These are phyloP conservation scores for Jasminum sambac DNA, from an alignment of 257 asterid species.

Conservation along the genomic window DNA sequence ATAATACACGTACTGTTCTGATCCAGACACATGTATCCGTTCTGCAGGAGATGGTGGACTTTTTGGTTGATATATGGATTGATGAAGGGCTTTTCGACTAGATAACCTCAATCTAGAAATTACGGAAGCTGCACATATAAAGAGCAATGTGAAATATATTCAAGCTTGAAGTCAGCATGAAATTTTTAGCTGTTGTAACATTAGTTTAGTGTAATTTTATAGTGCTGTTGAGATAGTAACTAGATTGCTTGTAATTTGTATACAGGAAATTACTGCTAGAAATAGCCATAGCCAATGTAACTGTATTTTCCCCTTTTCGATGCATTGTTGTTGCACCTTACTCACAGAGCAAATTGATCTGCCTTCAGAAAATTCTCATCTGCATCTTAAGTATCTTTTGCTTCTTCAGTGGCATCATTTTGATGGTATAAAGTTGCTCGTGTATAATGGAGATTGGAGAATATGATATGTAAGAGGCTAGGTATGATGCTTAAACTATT, in stretches of 20 bases:
- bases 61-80: constrained; percentile 72
- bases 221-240: constrained; percentile 19
- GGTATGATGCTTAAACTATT: constrained; percentile 49
- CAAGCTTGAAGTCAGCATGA: background rate
- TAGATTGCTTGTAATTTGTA: constrained; percentile 4
- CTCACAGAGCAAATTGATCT: background rate
- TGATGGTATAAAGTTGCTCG: constrained; percentile 59
- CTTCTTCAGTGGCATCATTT: background rate
- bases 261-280: background rate
- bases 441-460: constrained; percentile 80
- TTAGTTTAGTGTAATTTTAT: constrained; percentile 2
- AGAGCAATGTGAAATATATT: background rate
- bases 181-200: constrained; percentile 19
- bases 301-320: background rate
- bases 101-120: constrained; percentile 7
- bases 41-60: constrained; percentile 83
- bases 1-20: background rate
- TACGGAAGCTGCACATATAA: constrained; percentile 9
- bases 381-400: background rate
- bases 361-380: background rate
- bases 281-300: background rate
- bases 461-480: constrained; percentile 80
- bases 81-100: constrained; percentile 76
- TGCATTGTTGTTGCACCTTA: background rate
- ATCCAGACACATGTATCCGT: constrained; percentile 14